Evolutionary conservation across 805 yeast genomes (phyloP), one percentile per base, ranked within the genome.

Genomic region (Millerozyma miso): DNA sequence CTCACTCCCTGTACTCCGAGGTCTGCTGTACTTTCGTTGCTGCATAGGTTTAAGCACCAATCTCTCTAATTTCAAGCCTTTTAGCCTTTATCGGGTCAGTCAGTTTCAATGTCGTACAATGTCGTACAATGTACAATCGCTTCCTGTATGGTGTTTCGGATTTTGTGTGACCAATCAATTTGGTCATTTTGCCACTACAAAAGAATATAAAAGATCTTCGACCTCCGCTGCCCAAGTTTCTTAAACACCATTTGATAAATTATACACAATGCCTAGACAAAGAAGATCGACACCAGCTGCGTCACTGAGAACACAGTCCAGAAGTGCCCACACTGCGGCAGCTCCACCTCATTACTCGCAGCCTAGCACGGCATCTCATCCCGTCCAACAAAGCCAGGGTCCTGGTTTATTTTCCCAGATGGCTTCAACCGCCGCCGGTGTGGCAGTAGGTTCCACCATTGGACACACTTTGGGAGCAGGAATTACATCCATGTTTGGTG

Each of bases 341-440:
- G 75, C 79, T 42, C 54, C 43, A 41, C 54, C 58, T 41, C 73
- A 74, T 26, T 60, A 73, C 20, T 70, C 76, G 41, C 83, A 73
- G 59, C 77, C 79, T 33, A 79, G 76, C 56, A 46, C 58, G 12
- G 55, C 58, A 5, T 44, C 60, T 31, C 55, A 38, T 19, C 69
- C 73, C 38, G 54, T 40, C 6, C 55, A 52, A 41, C 47, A 59
- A 38, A 75, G 74, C 47, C 77, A 73, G 49, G 69, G 73, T 18
- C 97, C 97, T 38, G 97, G 98, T 57, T 57, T 91, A 62, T 90
- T 91, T 58, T 86, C 91, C 46, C 95, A 93, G 71, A 93, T 93
- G 99, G 98, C 98, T 33, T 76, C 95, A 38, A 93, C 99, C 38
- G 99, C 99, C 43, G 99, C 98, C 39, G 99, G 99, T 82, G 99